A percentile compares a stretch with the other conserved stretches of the same genome.
These are phyloP conservation scores for Carex sylvatica DNA, from an alignment of 202 grass and related monocot species.

Conservation along the genomic window DNA sequence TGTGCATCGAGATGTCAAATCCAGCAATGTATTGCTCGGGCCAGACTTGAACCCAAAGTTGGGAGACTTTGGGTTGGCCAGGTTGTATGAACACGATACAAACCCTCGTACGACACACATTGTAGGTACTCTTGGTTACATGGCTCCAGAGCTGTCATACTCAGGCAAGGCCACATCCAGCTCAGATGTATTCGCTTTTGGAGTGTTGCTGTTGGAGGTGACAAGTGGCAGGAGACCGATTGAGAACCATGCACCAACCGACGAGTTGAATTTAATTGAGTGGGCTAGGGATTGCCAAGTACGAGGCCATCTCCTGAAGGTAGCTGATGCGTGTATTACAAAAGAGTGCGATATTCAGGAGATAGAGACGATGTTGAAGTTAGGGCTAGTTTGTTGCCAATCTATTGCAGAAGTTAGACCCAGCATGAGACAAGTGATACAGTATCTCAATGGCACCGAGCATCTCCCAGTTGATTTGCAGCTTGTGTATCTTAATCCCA, in stretches of 20 bases:
- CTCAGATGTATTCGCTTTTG: conserved; percentile 47
- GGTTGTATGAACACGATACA: conserved; percentile 44
- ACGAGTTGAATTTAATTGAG: conserved; percentile 31
- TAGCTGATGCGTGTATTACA: conserved; percentile 34
- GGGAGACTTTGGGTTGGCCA: conserved; percentile 56
- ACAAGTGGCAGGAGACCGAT: conserved; percentile 37
- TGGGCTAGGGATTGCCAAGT: conserved; percentile 41
- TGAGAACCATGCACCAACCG: conserved; percentile 24
- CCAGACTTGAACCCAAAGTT: conserved; percentile 40
- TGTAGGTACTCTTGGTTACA: conserved; percentile 52
- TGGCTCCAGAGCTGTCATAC: conserved; percentile 43
- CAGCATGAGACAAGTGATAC: conserved; percentile 42
- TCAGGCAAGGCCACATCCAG: conserved; percentile 36
- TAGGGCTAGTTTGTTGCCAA: conserved; percentile 43
- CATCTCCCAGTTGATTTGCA: conserved; percentile 22
- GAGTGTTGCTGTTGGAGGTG: conserved; percentile 44
- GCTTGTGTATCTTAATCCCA: conserved; percentile 23
- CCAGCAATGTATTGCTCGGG: conserved; percentile 44
- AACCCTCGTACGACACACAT: conserved; percentile 40
- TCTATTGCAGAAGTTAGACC: conserved; percentile 29
- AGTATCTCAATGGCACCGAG: conserved; percentile 40
- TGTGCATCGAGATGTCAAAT: conserved; percentile 54
- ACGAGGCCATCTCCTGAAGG: conserved; percentile 24
- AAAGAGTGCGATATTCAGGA: conserved; percentile 19
- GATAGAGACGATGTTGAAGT: conserved; percentile 40